Evolutionary conservation across 169 alveolate species (phyloP), one percentile per base, ranked within the genome.

Genomic region (Toxoplasma gondii): DNA sequence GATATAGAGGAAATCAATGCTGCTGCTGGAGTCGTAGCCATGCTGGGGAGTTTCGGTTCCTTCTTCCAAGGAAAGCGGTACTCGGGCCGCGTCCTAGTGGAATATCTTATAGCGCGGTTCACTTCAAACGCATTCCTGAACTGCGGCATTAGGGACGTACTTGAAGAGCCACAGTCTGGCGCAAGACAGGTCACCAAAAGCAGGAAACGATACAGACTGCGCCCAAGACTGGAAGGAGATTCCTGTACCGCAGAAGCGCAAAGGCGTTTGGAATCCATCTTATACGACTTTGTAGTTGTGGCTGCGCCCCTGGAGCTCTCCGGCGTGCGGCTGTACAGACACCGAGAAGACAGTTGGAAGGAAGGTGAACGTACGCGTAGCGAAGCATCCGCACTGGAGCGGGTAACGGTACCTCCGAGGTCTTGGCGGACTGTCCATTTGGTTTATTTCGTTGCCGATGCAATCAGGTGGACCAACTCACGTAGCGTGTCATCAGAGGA

Each of bases 1-100:
- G 58, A 49, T 49, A 0, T 31, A 69, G 38, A 19, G 17, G 38
- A n/a, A 9, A n/a, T 69, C 38, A 27, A 69, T n/a, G 22, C 81
- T n/a, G n/a, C 27, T 19, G 81, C 81, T 16, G 81, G 81, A 27
- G 17, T 31, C 12, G 4, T 69, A 24, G 81, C 81, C 38, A 27
- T 69, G n/a, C 41, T n/a, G 9, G 81, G 81, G 17, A 9, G 41
- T 9, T 0, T 31, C n/a, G 81, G 38, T 12, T 10, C 81, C 9
- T 31, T n/a, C 17, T 69, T 31, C 38, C 41, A 69, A 9, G 38
- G n/a, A 31, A 69, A 69, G 38, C 58, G 58, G 27, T 69, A 69
- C 38, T 69, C 81, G 36, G 81, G 81, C 16, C 81, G 81, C 41
- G 81, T 69, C 81, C 81, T 69, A 12, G 81, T 69, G n/a, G 81